A percentile compares a stretch with the other conserved stretches of the same genome.
phyloP scores from a whole-genome alignment of 1,284 basidiomycete species.

The Apiotrichum gracile region DNA sequence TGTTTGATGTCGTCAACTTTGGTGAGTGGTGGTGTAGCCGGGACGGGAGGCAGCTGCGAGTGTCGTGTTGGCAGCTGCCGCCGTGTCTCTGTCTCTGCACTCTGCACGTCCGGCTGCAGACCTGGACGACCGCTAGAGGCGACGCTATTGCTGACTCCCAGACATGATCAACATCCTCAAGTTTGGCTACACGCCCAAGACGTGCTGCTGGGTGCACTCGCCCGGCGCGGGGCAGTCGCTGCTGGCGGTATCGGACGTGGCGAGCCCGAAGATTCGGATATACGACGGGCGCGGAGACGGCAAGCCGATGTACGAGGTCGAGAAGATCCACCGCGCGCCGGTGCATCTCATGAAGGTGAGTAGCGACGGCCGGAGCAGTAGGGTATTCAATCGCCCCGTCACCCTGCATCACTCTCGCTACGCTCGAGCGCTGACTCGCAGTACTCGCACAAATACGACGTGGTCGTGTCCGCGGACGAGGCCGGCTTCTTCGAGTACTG shows the following conservation, averaged over 20 bases:
- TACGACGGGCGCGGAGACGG: slow-evolving; percentile 89
- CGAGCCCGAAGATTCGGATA: slow-evolving; percentile 68
- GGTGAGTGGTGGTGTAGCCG: slow-evolving; percentile 54
- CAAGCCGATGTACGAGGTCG: slow-evolving; percentile 65
- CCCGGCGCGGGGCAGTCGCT: slow-evolving; percentile 80
- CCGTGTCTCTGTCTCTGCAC: too few relatives aligned
- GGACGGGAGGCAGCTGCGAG: not conserved
- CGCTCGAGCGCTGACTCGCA: slow-evolving; percentile 36
- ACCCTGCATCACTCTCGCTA: not conserved
- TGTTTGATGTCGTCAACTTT: slow-evolving; percentile 97
- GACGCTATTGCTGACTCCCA: slow-evolving; percentile 40
- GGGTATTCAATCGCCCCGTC: too few relatives aligned
- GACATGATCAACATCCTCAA: slow-evolving; percentile 99
- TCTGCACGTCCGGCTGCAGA: too few relatives aligned
- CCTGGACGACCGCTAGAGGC: not conserved
- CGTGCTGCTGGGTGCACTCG: slow-evolving; percentile 89
- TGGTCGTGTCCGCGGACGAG: slow-evolving; percentile 89
- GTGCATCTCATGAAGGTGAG: slow-evolving; percentile 86
- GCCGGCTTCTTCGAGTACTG: slow-evolving; percentile 96
- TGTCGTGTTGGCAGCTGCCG: not conserved
- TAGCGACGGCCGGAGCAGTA: slow-evolving; percentile 16
- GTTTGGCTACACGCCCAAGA: slow-evolving; percentile 72
- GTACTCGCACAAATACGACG: slow-evolving; percentile 87
- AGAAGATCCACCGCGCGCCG: slow-evolving; percentile 73
- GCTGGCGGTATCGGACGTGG: slow-evolving; percentile 82